Base-by-base conservation (phyloP, 148 eudicot species). In the Heliamphora exappendiculata region DNA sequence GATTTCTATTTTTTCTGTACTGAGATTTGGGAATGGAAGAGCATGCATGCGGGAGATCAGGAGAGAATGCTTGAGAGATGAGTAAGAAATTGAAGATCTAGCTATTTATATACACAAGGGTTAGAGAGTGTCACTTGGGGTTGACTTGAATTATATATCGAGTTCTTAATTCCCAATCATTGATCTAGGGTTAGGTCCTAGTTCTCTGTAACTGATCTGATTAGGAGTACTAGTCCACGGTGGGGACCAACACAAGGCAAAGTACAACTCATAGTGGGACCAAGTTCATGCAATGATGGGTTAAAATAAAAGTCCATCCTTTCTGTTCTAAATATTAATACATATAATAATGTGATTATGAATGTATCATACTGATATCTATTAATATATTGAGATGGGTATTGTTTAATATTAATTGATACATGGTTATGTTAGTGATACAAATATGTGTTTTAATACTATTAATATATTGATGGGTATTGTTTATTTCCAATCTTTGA, bases 211-310 rank as follows among this genome's bases (percentile, higher is more conserved):
- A 78, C 67, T 79, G 81, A 80, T 77, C 79, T 72, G 59, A 50
- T 7, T n/a, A 78, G 60, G 76, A n/a, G n/a, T n/a, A n/a, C n/a
- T n/a, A 83, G 89, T 86, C 89, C 82, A 85, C 77, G 49, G 81
- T 80, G 82, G 84, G 89, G 76, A n/a, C 75, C 88, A 57, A 24
- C 54, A 11, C 82, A 44, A 70, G 86, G 78, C 75, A 81, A 71
- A 81, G 55, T 73, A 89, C 89, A 88, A 75, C 90, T 86, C 79
- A 82, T 71, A 73, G 55, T 29, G 58, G 68, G 80, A 67, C 82
- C 80, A 79, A 65, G 72, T 79, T 79, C 81, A 76, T 78, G 78
- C 73, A 59, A 71, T 79, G 29, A 65, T 80, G 37, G 41, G 36
- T 57, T 77, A 78, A 71, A 78, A 34, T 72, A 81, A 37, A 4